These are phyloP conservation scores for Pseudomassariella vexata DNA, from an alignment of 2,329 filamentous ascomycete species.

Conservation along the genomic window DNA sequence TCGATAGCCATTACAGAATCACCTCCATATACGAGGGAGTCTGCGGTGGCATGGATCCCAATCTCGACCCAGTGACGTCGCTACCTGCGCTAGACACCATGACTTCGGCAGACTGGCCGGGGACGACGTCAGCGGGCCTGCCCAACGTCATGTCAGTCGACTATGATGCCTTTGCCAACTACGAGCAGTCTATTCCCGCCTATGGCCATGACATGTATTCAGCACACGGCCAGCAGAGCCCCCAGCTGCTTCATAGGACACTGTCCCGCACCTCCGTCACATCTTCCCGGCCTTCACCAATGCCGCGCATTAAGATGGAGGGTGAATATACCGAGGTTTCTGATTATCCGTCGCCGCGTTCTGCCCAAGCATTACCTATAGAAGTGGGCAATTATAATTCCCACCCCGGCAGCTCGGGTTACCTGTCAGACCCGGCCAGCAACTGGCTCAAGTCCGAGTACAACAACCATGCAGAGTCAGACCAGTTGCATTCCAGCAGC, in stretches of 20 bases:
- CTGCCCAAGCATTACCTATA: slow-evolving; percentile 27
- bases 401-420: slow-evolving; percentile 25
- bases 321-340: slow-evolving; percentile 28
- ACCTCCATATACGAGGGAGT: slow-evolving; percentile 35
- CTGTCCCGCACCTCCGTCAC: slow-evolving; percentile 25
- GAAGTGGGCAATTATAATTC: slow-evolving; percentile 20
- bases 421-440: slow-evolving; percentile 30
- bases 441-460: slow-evolving; percentile 34
- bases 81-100: slow-evolving; percentile 34
- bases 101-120: slow-evolving; percentile 38
- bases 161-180: slow-evolving; percentile 45
- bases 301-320: slow-evolving; percentile 35
- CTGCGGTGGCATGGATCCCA: slow-evolving; percentile 30
- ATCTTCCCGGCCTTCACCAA: slow-evolving; percentile 24
- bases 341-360: slow-evolving; percentile 36
- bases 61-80: slow-evolving; percentile 30
- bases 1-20: slow-evolving; percentile 37
- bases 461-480: too few relatives aligned
- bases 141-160: slow-evolving; percentile 42
- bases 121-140: slow-evolving; percentile 32
- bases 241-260: slow-evolving; percentile 20
- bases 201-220: slow-evolving; percentile 44
- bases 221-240: slow-evolving; percentile 27
- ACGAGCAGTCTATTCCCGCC: slow-evolving; percentile 33
- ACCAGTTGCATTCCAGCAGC: slow-evolving; percentile 23